Percentiles rank a stretch among this genome's conserved stretches.
phyloP scores from a whole-genome alignment of 208 protist genomes.

The Acanthamoeba lugdunensis region DNA sequence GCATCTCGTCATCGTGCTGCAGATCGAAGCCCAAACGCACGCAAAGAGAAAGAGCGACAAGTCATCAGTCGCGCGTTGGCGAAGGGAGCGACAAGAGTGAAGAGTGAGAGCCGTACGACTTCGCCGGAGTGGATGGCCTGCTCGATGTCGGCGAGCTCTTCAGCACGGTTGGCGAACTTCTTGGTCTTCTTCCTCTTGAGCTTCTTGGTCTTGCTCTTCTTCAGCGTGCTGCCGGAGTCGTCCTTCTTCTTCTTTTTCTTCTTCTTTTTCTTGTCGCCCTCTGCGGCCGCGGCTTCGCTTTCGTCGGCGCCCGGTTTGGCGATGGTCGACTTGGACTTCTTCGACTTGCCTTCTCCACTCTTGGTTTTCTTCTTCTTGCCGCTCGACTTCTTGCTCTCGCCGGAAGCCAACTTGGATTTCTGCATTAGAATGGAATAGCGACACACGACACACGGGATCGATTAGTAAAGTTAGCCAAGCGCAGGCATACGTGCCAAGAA shows the following conservation, averaged over 20 bases:
- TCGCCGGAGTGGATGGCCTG: not conserved
- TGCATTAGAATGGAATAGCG: not conserved
- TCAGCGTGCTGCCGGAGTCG: not conserved
- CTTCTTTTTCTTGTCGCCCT: not conserved
- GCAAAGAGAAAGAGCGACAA: too few relatives aligned
- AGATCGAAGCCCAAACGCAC: too few relatives aligned
- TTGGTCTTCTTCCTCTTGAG: constrained; percentile 55
- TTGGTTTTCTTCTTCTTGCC: constrained; percentile 23
- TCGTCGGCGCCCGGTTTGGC: not conserved
- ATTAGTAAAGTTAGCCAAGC: not conserved
- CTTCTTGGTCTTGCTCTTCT: constrained; percentile 49
- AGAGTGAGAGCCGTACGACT: not conserved
- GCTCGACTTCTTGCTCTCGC: not conserved
- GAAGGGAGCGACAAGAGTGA: not conserved
- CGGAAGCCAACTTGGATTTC: not conserved
- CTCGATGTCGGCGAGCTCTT: constrained; percentile 63
- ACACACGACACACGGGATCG: not conserved
- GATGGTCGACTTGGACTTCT: not conserved
- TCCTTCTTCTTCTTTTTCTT: constrained; percentile 52
- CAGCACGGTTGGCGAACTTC: constrained; percentile 50
- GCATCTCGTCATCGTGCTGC: constrained; percentile 48
- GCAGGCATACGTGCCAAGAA: too few relatives aligned
- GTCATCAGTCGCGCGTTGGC: too few relatives aligned
- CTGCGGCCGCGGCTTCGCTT: not conserved
- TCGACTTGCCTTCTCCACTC: not conserved